Evolutionary conservation across 495 filamentous ascomycete species (phyloP).

Genomic region (Aspergillus sclerotioniger): DNA sequence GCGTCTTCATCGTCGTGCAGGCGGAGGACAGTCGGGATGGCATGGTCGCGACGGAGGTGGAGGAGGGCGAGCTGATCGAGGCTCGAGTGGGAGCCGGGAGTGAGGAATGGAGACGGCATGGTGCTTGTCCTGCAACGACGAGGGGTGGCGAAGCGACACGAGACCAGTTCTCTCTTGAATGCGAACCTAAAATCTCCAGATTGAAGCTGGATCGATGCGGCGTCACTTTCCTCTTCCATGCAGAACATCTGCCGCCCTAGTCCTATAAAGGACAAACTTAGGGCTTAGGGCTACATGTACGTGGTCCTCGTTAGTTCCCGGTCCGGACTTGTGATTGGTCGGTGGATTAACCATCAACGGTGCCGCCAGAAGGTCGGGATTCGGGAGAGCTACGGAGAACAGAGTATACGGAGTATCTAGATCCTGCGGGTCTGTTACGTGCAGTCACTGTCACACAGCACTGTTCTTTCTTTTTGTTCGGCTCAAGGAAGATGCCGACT

Average conservation of each 20-base stretch:
- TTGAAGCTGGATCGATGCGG: neutral
- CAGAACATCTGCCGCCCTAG: slow-evolving; percentile 19
- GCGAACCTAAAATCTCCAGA: neutral
- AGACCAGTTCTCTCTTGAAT: neutral
- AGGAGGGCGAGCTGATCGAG: slow-evolving; percentile 68
- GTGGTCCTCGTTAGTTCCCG: slow-evolving; percentile 9
- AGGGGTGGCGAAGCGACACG: neutral
- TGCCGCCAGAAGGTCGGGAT: too few relatives aligned
- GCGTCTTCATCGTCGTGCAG: slow-evolving; percentile 56
- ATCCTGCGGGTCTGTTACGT: too few relatives aligned
- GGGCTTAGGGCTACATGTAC: slow-evolving; percentile 18
- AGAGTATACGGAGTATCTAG: too few relatives aligned
- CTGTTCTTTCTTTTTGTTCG: too few relatives aligned
- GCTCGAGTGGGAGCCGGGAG: slow-evolving; percentile 55
- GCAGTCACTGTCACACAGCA: too few relatives aligned
- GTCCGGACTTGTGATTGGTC: neutral
- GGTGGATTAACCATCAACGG: neutral
- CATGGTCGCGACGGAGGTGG: slow-evolving; percentile 79
- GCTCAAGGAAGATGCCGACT: too few relatives aligned
- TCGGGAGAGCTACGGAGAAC: too few relatives aligned
- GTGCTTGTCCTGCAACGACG: slow-evolving; percentile 1
- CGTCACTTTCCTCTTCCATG: neutral
- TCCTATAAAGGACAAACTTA: slow-evolving; percentile 16
- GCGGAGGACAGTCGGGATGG: slow-evolving; percentile 70
- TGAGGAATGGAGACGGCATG: slow-evolving; percentile 68